phyloP scores from a whole-genome alignment of 139 green algal species.

The Diplosphaera chodatii region DNA sequence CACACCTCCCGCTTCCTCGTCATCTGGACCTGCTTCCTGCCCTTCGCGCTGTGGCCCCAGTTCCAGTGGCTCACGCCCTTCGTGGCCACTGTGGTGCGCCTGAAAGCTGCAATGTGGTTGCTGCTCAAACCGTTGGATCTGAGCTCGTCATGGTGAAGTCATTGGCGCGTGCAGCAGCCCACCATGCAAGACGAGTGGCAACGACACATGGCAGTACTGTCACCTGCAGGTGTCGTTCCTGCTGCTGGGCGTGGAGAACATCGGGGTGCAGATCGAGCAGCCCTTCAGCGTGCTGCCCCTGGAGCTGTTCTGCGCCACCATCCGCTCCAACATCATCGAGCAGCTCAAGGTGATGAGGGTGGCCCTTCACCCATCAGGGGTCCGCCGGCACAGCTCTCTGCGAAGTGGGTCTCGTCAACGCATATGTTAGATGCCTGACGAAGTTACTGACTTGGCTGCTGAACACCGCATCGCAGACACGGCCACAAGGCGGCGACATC shows the following conservation, averaged over 20 bases:
- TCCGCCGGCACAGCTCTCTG: no score
- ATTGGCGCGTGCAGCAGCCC: no score
- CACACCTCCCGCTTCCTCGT: slow-evolving; percentile 43
- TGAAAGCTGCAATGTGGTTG: not conserved
- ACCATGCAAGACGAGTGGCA: no score
- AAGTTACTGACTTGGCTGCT: not conserved
- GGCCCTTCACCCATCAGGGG: no score
- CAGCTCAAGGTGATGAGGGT: not conserved
- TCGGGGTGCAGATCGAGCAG: slow-evolving; percentile 44
- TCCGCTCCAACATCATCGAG: not conserved
- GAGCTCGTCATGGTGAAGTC: no score
- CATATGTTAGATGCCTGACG: not conserved
- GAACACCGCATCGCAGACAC: not conserved
- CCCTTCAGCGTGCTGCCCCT: slow-evolving; percentile 24
- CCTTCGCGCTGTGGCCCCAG: slow-evolving; percentile 30
- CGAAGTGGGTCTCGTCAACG: not conserved
- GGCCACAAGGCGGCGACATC: not conserved
- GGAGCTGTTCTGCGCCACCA: not conserved
- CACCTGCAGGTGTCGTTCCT: slow-evolving; percentile 31
- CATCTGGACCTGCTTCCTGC: slow-evolving; percentile 27
- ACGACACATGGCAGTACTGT: no score
- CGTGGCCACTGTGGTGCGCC: no score
- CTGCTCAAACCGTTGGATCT: not conserved
- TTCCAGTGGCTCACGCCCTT: no score
- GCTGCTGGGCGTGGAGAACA: slow-evolving; percentile 40